These are phyloP conservation scores for Aspergillus viridinutans DNA, from an alignment of 2,329 filamentous ascomycete species.

Conservation along the genomic window DNA sequence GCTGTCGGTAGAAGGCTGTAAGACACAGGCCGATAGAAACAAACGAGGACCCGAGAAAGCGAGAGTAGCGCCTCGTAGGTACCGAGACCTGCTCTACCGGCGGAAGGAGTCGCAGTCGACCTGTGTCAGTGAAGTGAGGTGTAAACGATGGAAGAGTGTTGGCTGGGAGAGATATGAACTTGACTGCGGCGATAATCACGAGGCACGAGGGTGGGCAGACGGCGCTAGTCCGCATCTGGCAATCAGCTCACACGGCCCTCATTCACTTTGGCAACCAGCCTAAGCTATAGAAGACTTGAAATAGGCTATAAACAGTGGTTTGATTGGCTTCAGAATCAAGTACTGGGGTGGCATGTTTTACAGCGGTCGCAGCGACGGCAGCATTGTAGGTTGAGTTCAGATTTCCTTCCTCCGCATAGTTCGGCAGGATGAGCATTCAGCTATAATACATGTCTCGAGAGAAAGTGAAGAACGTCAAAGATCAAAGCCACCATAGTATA, in stretches of 20 bases:
- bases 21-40: background rate
- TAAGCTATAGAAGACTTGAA: background rate
- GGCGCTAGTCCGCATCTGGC: conserved; percentile 23
- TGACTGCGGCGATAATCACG: background rate
- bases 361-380: background rate
- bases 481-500: conserved; percentile 54
- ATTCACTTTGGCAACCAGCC: too few species aligned
- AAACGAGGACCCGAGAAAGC: background rate
- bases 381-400: background rate
- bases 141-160: background rate
- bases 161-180: background rate
- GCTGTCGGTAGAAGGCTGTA: background rate
- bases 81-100: conserved; percentile 9
- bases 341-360: background rate
- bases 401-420: background rate
- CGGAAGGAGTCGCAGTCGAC: background rate
- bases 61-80: background rate
- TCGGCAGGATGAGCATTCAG: too few species aligned
- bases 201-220: conserved; percentile 3
- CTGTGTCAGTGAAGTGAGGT: background rate
- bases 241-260: conserved; percentile 17
- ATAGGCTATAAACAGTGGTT: background rate
- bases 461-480: conserved; percentile 16
- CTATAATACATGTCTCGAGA: background rate
- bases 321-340: background rate